Evolutionary conservation across 306 rosid species (phyloP).

Genomic region (Prunus mongolica): DNA sequence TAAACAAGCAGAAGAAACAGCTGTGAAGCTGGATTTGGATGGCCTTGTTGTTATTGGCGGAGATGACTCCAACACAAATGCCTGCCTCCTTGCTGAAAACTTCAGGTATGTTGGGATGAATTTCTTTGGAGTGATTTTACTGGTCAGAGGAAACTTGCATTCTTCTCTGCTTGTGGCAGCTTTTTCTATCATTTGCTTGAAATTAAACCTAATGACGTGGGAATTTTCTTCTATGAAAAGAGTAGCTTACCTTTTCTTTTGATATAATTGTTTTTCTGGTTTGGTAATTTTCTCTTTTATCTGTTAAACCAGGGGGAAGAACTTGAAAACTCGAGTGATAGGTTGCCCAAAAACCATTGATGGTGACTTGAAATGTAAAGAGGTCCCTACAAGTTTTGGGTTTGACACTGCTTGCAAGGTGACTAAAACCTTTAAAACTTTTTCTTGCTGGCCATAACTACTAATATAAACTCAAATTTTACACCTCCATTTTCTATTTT

Average conservation of each 20-base stretch:
- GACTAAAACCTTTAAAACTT: slow-evolving; percentile 12
- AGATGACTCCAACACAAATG: slow-evolving; percentile 98
- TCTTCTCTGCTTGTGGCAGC: slow-evolving; percentile 10
- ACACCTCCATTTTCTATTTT: background rate
- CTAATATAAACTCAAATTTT: background rate
- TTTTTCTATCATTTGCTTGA: background rate
- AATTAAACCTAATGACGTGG: background rate
- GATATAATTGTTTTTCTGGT: background rate
- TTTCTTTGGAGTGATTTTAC: background rate
- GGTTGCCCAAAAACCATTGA: slow-evolving; percentile 99
- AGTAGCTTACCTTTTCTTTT: background rate
- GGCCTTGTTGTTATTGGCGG: slow-evolving; percentile 99
- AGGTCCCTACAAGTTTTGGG: slow-evolving; percentile 96
- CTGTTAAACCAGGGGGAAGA: slow-evolving; percentile 57
- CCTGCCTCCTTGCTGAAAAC: slow-evolving; percentile 97
- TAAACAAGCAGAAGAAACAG: slow-evolving; percentile 94
- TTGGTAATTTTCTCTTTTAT: slow-evolving; percentile 1
- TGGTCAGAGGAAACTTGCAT: slow-evolving; percentile 7
- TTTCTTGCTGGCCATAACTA: background rate
- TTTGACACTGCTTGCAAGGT: slow-evolving; percentile 99
- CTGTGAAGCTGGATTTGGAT: slow-evolving; percentile 81
- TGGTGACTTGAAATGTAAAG: slow-evolving; percentile 93
- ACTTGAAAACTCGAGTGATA: slow-evolving; percentile 72
- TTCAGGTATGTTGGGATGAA: slow-evolving; percentile 54
- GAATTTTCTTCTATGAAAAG: background rate